Conservation (phyloP, 441 rosid genomes). For the Pelargonium cotyledonis region DNA sequence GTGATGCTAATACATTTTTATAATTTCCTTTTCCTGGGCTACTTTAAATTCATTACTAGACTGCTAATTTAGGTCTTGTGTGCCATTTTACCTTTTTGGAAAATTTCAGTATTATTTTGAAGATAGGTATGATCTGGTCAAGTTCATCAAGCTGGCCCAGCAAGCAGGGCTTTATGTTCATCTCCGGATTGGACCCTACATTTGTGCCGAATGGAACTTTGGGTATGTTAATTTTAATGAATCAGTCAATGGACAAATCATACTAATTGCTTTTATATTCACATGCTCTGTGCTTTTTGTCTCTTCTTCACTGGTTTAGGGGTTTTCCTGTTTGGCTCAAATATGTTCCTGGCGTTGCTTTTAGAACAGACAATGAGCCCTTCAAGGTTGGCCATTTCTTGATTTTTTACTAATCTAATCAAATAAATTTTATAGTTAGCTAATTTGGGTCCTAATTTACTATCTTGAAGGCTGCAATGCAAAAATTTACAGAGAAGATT, state of each 20-base stretch:
- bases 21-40: not conserved
- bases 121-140: conserved; percentile 17
- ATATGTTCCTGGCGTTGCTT: conserved; percentile 42
- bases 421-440: not conserved
- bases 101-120: conserved; percentile 24
- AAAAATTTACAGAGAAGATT: conserved; percentile 78
- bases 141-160: conserved; percentile 25
- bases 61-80: not conserved
- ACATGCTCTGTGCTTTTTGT: not conserved
- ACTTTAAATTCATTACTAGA: not conserved
- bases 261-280: not conserved
- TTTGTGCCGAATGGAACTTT: conserved; percentile 31
- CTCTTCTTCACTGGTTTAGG: conserved; percentile 4
- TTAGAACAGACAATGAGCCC: conserved; percentile 63
- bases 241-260: not conserved
- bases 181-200: conserved; percentile 28
- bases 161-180: conserved; percentile 31
- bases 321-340: conserved; percentile 33
- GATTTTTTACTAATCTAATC: not conserved
- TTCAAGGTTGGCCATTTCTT: conserved; percentile 38
- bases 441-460: not conserved
- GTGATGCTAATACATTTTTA: conserved; percentile 11
- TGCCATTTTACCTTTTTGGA: not conserved
- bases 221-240: conserved; percentile 16
- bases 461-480: conserved; percentile 65